phyloP scores from a whole-genome alignment of 148 eudicot genomes.

The Vaccinium macrocarpon region DNA sequence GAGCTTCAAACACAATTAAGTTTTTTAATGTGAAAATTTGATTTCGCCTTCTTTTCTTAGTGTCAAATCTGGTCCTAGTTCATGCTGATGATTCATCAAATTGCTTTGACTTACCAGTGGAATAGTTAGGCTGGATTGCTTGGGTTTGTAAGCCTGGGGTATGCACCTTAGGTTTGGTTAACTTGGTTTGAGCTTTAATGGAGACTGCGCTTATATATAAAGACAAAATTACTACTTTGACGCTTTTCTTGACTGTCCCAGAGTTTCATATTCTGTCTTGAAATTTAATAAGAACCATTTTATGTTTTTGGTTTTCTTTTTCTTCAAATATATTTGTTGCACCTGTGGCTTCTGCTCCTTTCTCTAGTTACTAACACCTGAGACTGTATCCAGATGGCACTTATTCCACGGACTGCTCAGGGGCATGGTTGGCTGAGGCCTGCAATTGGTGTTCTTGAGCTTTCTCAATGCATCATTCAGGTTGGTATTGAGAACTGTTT shows the following conservation, averaged over 20 bases:
- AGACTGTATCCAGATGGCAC: conserved; percentile 63
- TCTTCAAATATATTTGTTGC: background rate
- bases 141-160: background rate
- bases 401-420: conserved; percentile 72
- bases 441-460: conserved; percentile 87
- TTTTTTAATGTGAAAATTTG: background rate
- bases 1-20: background rate
- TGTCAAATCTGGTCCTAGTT: background rate
- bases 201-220: background rate
- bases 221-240: background rate
- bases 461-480: conserved; percentile 87
- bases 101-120: background rate
- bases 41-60: background rate
- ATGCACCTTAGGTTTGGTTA: background rate
- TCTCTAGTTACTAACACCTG: conserved; percentile 11
- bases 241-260: background rate
- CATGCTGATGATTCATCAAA: background rate
- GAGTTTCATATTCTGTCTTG: background rate
- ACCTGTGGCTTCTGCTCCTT: background rate
- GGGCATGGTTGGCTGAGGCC: conserved; percentile 99
- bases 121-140: background rate
- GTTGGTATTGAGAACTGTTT: conserved; percentile 28
- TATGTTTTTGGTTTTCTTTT: background rate
- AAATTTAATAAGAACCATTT: background rate
- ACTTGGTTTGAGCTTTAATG: background rate